phyloP scores from a whole-genome alignment of 73 alveolate species.

The Tetrahymena thermophila region DNA sequence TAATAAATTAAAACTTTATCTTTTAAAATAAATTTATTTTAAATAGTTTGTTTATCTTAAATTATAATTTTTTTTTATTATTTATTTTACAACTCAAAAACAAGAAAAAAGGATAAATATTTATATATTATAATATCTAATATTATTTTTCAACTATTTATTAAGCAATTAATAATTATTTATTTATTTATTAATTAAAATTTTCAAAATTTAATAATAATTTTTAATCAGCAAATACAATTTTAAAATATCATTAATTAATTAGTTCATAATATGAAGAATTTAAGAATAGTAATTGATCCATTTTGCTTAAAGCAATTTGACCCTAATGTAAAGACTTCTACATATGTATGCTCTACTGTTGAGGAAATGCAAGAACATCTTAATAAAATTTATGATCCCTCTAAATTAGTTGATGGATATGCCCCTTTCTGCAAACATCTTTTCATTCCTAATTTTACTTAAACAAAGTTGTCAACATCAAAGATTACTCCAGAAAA shows the following conservation, averaged over 20 bases:
- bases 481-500: constrained; percentile 82
- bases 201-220: too few species aligned
- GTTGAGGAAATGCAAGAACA: constrained; percentile 66
- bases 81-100: too few species aligned
- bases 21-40: too few species aligned
- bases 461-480: constrained; percentile 65
- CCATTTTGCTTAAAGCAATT: constrained; percentile 40
- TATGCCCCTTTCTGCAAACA: constrained; percentile 99
- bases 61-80: too few species aligned
- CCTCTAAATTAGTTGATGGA: constrained; percentile 65
- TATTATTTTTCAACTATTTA: too few species aligned
- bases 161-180: too few species aligned
- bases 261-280: not conserved
- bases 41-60: too few species aligned
- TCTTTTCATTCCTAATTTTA: constrained; percentile 89
- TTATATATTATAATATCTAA: too few species aligned
- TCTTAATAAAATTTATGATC: constrained; percentile 64
- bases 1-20: too few species aligned
- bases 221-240: too few species aligned
- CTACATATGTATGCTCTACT: constrained; percentile 5
- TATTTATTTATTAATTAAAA: too few species aligned
- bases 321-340: not conserved
- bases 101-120: too few species aligned
- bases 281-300: constrained; percentile 12
- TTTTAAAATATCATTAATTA: not conserved